These are phyloP conservation scores for Tuber calosporum DNA, from an alignment of 495 filamentous ascomycete genomes.

Conservation along the genomic window DNA sequence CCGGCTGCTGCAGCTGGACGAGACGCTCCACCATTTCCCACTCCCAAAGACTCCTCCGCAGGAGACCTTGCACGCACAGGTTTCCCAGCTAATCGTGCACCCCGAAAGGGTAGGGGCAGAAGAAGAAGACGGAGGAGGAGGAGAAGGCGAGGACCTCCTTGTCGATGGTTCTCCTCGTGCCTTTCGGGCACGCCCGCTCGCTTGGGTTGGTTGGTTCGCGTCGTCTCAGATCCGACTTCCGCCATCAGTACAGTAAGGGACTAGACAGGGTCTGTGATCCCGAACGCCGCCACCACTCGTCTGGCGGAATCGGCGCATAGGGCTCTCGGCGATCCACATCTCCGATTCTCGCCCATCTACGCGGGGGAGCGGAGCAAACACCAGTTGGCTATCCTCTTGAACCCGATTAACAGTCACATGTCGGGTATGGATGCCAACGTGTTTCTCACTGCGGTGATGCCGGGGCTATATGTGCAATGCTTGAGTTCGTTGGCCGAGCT, in stretches of 20 bases:
- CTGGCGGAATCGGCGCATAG: constrained; percentile 60
- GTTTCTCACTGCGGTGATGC: no score
- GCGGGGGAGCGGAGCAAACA: no score
- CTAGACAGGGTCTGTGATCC: constrained; percentile 51
- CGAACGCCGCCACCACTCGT: constrained; percentile 64
- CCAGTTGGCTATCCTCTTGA: constrained; percentile 58
- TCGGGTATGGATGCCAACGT: constrained; percentile 59
- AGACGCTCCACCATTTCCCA: constrained; percentile 44
- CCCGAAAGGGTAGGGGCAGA: constrained; percentile 11
- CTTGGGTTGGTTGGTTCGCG: constrained; percentile 55
- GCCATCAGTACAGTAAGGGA: neutral
- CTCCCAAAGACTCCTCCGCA: neutral
- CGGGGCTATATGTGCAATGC: no score
- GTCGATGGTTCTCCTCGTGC: constrained; percentile 41
- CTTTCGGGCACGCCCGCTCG: constrained; percentile 59
- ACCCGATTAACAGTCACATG: constrained; percentile 65
- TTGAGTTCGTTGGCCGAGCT: no score
- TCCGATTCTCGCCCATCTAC: no score
- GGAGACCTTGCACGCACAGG: neutral
- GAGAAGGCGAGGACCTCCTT: constrained; percentile 43
- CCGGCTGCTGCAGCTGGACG: constrained; percentile 51
- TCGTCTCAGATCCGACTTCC: constrained; percentile 46
- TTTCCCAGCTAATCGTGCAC: neutral
- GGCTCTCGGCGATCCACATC: no score
- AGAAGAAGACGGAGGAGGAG: no score